Evolutionary conservation across 306 rosid genomes (phyloP).

Genomic region (Begonia peltatifolia): DNA sequence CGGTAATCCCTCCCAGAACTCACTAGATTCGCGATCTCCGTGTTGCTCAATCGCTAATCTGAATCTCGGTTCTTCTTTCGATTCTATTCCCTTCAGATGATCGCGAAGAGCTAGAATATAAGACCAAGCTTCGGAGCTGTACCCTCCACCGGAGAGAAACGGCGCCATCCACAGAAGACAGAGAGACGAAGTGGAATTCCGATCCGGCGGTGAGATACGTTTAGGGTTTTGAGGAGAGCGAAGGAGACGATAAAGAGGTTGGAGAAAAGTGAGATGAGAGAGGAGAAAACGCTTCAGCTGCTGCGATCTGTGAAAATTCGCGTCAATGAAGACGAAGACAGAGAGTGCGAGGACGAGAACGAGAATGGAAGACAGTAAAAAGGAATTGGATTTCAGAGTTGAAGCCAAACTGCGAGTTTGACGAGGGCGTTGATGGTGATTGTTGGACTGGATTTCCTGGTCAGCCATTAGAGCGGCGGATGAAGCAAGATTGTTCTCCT

Average conservation of each 20-base stretch:
- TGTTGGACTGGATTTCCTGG: conserved; percentile 8
- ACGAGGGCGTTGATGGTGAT: conserved; percentile 16
- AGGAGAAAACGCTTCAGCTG: conserved; percentile 21
- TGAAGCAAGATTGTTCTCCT: too few relatives aligned
- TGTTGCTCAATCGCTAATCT: conserved; percentile 55
- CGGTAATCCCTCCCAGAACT: conserved; percentile 71
- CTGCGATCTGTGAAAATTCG: conserved; percentile 28
- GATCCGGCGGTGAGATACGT: conserved; percentile 4
- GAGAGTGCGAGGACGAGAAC: conserved; percentile 39
- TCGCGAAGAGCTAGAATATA: conserved; percentile 45
- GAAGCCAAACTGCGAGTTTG: conserved; percentile 9
- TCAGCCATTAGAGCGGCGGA: conserved; percentile 28
- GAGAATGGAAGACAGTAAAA: conserved; percentile 26
- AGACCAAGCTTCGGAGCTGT: conserved; percentile 81
- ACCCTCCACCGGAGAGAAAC: conserved; percentile 83
- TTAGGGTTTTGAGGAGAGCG: conserved; percentile 15
- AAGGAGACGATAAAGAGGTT: conserved; percentile 16
- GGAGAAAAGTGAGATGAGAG: conserved; percentile 13
- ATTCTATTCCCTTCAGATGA: conserved; percentile 6
- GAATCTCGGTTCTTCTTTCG: conserved; percentile 19
- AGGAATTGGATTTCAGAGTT: conserved; percentile 19
- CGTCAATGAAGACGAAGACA: conserved; percentile 22
- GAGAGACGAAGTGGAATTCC: conserved; percentile 12
- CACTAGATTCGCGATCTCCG: conserved; percentile 52
- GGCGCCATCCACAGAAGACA: conserved; percentile 89